Percentiles rank a stretch among this genome's conserved stretches.
phyloP scores from a whole-genome alignment of 148 eudicot genomes.

The Salicornia ramosissima region DNA sequence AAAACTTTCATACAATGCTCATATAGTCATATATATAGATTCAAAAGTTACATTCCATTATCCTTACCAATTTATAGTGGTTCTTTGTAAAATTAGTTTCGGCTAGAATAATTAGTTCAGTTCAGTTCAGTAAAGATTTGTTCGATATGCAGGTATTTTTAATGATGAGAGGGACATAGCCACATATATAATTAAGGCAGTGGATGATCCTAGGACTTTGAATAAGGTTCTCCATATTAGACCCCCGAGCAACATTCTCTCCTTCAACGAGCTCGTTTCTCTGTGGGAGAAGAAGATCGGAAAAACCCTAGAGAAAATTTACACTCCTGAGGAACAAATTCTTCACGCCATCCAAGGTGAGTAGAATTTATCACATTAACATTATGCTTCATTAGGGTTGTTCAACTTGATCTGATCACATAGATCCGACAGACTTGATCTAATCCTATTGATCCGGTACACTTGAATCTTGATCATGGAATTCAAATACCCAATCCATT shows the following conservation, averaged over 20 bases:
- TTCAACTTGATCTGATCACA: too few species aligned
- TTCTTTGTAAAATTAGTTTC: too few species aligned
- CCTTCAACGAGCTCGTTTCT: slow-evolving; percentile 24
- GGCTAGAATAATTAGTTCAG: too few species aligned
- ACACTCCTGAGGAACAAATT: slow-evolving; percentile 26
- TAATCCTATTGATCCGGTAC: too few species aligned
- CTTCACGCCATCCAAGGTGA: slow-evolving; percentile 24
- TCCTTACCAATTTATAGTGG: too few species aligned
- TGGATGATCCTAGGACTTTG: slow-evolving; percentile 24
- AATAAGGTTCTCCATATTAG: slow-evolving; percentile 22
- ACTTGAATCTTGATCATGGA: too few species aligned
- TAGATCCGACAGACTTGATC: too few species aligned
- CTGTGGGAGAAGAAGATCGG: slow-evolving; percentile 35
- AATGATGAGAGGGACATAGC: slow-evolving; percentile 23
- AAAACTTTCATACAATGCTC: neutral
- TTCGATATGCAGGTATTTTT: neutral
- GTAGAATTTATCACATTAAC: neutral
- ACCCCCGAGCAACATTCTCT: slow-evolving; percentile 17
- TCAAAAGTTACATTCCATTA: too few species aligned
- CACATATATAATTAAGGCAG: slow-evolving; percentile 14
- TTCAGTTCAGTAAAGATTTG: too few species aligned
- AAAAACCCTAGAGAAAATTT: slow-evolving; percentile 22
- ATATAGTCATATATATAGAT: too few species aligned
- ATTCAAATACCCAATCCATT: too few species aligned
- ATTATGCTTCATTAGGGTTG: too few species aligned